Base-by-base conservation (phyloP, 2,329 filamentous ascomycete genomes). In the Fusarium solani-melongenae region DNA sequence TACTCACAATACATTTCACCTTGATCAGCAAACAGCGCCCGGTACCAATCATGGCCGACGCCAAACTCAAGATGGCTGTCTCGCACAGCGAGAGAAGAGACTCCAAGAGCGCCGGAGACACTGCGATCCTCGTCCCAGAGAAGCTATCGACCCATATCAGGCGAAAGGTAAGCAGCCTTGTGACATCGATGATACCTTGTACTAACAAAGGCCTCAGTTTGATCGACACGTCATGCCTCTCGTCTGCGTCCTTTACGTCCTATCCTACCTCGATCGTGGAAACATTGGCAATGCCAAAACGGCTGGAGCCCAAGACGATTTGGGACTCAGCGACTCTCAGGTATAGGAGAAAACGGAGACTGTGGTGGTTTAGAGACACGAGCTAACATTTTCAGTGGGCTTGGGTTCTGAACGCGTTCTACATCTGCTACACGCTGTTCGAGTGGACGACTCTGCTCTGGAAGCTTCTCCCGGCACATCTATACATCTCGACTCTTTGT, bases 261-360 rank as follows among this genome's bases (percentile, higher is more conserved):
- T 75, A 0, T 76, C 74, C 2, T 76, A 76, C 6, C 36, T 76
- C 8, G 73, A 76, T 15, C 66, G 74, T 0, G 74, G 74, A 7
- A 76, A 76, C 15, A 74, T 76, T 6, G 74, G 74, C 8, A 76
- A 76, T 29, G 73, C 74, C 39, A 76, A 76, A 12, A 67, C 71
- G 0, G 74, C 74, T 0, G 74, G 74, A 0, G 67, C 72, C 0
- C 67, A 73, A 31, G 74, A 76, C 1, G 67, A 49, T 0, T 64
- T 76, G 1, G 58, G 51, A 0, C 31, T 76, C 0, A 70, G 59
- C 15, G 51, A 55, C 29, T 55, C 51, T 11, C 51, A 55, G 51
- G 51, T 55, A n/a, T n/a, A n/a, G n/a, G n/a, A n/a, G n/a, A n/a
- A n/a, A n/a, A n/a, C n/a, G n/a, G n/a, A n/a, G n/a, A n/a, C n/a